Evolutionary conservation across 2,329 filamentous ascomycete genomes (phyloP).

Genomic region (Microascus cirrosus): DNA sequence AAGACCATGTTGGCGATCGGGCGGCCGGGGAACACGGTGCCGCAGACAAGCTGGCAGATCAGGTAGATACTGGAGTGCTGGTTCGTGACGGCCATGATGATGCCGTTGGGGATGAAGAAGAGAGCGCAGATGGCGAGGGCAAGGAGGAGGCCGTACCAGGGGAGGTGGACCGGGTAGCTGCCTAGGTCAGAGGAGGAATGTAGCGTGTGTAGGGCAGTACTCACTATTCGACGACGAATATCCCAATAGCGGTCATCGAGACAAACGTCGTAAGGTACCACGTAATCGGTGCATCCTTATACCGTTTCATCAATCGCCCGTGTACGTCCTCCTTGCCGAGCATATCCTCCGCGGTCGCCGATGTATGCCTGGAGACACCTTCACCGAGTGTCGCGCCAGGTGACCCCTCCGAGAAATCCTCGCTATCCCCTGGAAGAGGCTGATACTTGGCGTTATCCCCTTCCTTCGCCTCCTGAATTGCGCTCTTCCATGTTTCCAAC

Average conservation of each 20-base stretch:
- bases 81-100: slow-evolving; percentile 88
- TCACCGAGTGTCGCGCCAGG: slow-evolving; percentile 4
- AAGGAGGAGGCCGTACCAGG: slow-evolving; percentile 77
- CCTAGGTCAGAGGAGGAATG: not conserved
- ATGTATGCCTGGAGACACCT: slow-evolving; percentile 7
- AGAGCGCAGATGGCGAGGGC: slow-evolving; percentile 67
- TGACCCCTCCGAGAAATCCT: slow-evolving; percentile 6
- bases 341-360: slow-evolving; percentile 33
- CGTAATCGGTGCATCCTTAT: slow-evolving; percentile 67
- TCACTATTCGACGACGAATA: slow-evolving; percentile 77
- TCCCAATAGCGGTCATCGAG: slow-evolving; percentile 66
- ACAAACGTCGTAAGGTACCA: slow-evolving; percentile 74
- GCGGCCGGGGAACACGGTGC: slow-evolving; percentile 69
- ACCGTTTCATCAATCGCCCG: slow-evolving; percentile 71
- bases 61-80: slow-evolving; percentile 80
- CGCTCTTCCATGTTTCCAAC: slow-evolving; percentile 62
- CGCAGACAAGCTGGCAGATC: slow-evolving; percentile 77
- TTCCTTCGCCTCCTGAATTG: slow-evolving; percentile 50
- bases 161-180: slow-evolving; percentile 68
- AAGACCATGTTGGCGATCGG: slow-evolving; percentile 92
- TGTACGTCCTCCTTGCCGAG: slow-evolving; percentile 71
- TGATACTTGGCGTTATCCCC: slow-evolving; percentile 39
- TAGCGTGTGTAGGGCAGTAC: slow-evolving; percentile 16
- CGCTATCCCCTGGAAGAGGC: slow-evolving; percentile 26
- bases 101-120: slow-evolving; percentile 83